A percentile compares a stretch with the other conserved stretches of the same genome.
phyloP scores from a whole-genome alignment of 352 stramenopile genomes.

The Phytopythium delawarense region DNA sequence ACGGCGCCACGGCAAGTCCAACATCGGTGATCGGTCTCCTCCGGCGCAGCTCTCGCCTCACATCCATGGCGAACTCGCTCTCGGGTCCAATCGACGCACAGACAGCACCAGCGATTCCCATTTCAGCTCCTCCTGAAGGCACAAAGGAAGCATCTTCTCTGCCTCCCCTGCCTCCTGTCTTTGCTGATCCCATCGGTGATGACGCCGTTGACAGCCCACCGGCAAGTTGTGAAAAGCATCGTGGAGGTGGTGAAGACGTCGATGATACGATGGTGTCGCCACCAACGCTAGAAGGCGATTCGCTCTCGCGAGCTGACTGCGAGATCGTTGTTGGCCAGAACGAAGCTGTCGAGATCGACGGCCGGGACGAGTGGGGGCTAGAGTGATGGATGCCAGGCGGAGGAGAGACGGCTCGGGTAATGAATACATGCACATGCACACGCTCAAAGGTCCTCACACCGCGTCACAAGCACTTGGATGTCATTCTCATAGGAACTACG shows the following conservation, averaged over 20 bases:
- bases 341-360: background rate
- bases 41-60: conserved; percentile 39
- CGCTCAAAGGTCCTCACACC: background rate
- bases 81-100: conserved; percentile 4
- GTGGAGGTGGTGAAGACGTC: background rate
- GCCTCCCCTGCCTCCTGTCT: background rate
- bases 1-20: conserved; percentile 14
- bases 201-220: background rate
- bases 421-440: background rate
- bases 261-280: background rate
- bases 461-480: background rate
- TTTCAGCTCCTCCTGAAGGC: background rate
- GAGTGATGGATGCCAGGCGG: background rate
- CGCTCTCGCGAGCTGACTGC: background rate
- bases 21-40: conserved; percentile 52
- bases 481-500: background rate
- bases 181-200: background rate
- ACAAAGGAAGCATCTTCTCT: background rate
- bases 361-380: background rate
- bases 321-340: background rate
- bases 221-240: background rate
- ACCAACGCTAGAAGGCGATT: background rate
- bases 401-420: no score
- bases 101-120: background rate
- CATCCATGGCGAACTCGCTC: conserved; percentile 24